phyloP scores from a whole-genome alignment of 306 rosid species.

The Delonix regia region DNA sequence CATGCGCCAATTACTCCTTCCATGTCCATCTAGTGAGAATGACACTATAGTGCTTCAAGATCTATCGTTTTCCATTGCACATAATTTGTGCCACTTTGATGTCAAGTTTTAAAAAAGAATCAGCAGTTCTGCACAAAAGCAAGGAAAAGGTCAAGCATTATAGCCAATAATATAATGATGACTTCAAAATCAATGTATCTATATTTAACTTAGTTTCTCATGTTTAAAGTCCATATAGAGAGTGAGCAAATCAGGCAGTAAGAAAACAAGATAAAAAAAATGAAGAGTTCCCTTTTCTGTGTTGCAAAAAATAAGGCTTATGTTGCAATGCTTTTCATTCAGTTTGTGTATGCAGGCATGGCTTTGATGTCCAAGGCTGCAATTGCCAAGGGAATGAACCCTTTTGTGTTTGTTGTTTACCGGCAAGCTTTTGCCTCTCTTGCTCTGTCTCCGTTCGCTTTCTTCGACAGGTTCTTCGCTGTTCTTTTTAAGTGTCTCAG shows the following conservation, averaged over 20 bases:
- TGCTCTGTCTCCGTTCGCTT: conserved; percentile 76
- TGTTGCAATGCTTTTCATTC: conserved; percentile 73
- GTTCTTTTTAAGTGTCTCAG: background rate
- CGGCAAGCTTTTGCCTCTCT: conserved; percentile 84
- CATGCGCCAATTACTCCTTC: conserved; percentile 28
- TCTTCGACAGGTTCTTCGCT: conserved; percentile 67
- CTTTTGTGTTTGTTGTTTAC: conserved; percentile 86
- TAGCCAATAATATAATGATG: conserved; percentile 17
- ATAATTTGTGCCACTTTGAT: conserved; percentile 33
- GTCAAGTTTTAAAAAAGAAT: conserved; percentile 24
- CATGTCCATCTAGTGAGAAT: conserved; percentile 16
- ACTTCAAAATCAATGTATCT: conserved; percentile 25
- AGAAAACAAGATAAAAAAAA: conserved; percentile 1
- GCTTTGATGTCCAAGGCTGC: conserved; percentile 92
- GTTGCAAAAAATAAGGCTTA: conserved; percentile 55
- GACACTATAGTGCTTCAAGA: conserved; percentile 39
- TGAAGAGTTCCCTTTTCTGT: conserved; percentile 45
- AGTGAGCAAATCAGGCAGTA: background rate
- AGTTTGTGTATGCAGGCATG: conserved; percentile 84
- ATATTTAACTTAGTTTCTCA: conserved; percentile 37
- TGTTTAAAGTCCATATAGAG: conserved; percentile 4
- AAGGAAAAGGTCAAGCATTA: conserved; percentile 31
- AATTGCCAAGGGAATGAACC: conserved; percentile 85
- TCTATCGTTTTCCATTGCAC: conserved; percentile 31
- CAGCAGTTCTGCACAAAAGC: conserved; percentile 12